Conservation (phyloP, 495 filamentous ascomycete species). For the Halenospora varia region DNA sequence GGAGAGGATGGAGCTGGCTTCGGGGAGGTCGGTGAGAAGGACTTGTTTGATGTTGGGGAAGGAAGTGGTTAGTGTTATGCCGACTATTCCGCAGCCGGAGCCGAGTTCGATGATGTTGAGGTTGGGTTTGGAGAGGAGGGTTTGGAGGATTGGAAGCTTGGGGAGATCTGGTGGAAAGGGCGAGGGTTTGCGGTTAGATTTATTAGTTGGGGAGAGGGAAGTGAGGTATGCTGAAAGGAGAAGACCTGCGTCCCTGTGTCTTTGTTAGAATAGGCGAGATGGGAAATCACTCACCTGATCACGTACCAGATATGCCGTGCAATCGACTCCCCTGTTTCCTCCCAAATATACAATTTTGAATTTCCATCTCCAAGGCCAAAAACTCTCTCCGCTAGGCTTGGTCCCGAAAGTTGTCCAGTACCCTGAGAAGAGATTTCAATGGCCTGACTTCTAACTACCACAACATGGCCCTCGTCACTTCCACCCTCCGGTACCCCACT, state of each 20-base stretch:
- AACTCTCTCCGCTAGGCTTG: conserved; percentile 16
- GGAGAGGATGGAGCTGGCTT: conserved; percentile 63
- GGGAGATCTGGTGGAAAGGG: background rate
- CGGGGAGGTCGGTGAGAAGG: conserved; percentile 76
- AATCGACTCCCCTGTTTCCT: conserved; percentile 94
- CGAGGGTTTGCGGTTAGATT: background rate
- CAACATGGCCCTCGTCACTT: conserved; percentile 6
- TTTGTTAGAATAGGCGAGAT: conserved; percentile 12
- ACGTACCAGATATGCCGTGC: conserved; percentile 89
- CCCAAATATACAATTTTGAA: conserved; percentile 50
- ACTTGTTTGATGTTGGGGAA: conserved; percentile 41
- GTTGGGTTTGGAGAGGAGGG: background rate
- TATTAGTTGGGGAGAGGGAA: conserved; percentile 1
- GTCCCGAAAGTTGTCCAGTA: too few relatives aligned
- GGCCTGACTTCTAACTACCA: conserved; percentile 19
- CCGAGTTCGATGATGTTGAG: conserved; percentile 73
- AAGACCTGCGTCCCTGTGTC: conserved; percentile 75
- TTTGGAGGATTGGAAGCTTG: background rate
- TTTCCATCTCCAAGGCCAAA: background rate
- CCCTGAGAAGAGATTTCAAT: background rate
- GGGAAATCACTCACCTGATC: conserved; percentile 22
- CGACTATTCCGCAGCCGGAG: conserved; percentile 80
- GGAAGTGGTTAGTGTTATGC: conserved; percentile 64
- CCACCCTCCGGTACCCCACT: conserved; percentile 11
- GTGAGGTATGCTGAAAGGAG: conserved; percentile 46